Percentiles rank a stretch among this genome's conserved stretches.
Evolutionary conservation across 2,329 filamentous ascomycete genomes (phyloP).

Genomic region (Phyllosticta citrichinensis): DNA sequence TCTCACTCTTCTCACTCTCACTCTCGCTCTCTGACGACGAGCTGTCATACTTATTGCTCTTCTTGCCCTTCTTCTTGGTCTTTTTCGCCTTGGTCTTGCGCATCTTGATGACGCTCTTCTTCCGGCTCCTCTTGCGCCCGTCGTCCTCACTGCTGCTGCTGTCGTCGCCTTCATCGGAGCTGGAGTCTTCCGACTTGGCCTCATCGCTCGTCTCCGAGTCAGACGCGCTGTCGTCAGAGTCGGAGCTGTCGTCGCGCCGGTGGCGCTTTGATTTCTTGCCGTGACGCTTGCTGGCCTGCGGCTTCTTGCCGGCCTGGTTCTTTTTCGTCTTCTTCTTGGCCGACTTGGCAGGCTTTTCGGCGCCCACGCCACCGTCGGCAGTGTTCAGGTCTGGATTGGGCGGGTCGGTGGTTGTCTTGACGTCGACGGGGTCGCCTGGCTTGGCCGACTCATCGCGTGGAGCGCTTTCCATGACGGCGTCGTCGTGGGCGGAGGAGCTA

Average conservation of each 20-base stretch:
- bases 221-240: constrained; percentile 14
- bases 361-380: background rate
- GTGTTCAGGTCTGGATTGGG: background rate
- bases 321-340: constrained; percentile 10
- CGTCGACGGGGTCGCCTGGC: background rate
- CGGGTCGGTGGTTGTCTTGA: background rate
- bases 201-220: constrained; percentile 15
- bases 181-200: constrained; percentile 12
- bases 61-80: constrained; percentile 19
- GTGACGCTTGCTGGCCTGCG: constrained; percentile 10
- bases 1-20: background rate
- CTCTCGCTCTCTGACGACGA: constrained; percentile 14
- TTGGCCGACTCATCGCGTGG: constrained; percentile 2
- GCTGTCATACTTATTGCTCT: constrained; percentile 19
- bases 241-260: constrained; percentile 17
- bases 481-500: background rate
- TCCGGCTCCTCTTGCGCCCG: constrained; percentile 12
- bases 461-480: constrained; percentile 9
- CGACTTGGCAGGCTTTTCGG: constrained; percentile 10
- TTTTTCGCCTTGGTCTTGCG: constrained; percentile 25
- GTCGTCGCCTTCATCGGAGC: background rate
- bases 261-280: constrained; percentile 15
- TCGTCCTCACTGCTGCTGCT: constrained; percentile 1
- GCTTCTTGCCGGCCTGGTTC: constrained; percentile 9
- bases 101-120: constrained; percentile 19